These are phyloP conservation scores for Chlamydomonas eustigma DNA, from an alignment of 139 green algal genomes.

Conservation along the genomic window DNA sequence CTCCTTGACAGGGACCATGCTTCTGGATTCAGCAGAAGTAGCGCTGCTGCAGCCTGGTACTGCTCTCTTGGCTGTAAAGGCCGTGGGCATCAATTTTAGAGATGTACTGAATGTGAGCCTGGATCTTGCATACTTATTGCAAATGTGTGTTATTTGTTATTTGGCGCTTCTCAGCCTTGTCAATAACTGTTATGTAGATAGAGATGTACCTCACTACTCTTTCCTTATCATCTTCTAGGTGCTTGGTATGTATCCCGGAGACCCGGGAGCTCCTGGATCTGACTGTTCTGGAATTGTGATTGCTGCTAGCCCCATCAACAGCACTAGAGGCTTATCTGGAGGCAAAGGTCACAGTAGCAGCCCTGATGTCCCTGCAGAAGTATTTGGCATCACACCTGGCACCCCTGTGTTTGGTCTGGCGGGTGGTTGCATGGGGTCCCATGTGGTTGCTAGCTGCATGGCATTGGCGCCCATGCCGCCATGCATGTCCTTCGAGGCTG, in stretches of 20 bases:
- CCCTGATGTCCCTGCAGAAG: slow-evolving; percentile 42
- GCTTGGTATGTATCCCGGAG: slow-evolving; percentile 60
- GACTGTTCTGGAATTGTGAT: slow-evolving; percentile 67
- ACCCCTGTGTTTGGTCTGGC: slow-evolving; percentile 77
- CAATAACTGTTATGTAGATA: too few relatives aligned
- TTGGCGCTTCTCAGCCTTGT: too few relatives aligned
- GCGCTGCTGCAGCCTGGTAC: neutral
- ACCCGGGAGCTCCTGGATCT: slow-evolving; percentile 53
- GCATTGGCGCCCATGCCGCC: slow-evolving; percentile 64
- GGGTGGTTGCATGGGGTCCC: slow-evolving; percentile 60
- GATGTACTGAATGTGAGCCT: slow-evolving; percentile 59
- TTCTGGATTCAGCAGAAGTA: too few relatives aligned
- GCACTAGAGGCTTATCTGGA: neutral
- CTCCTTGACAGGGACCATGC: too few relatives aligned
- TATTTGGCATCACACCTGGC: slow-evolving; percentile 26
- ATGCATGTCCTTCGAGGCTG: slow-evolving; percentile 62
- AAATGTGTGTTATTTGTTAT: too few relatives aligned
- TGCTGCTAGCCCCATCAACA: neutral
- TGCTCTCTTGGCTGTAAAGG: slow-evolving; percentile 46
- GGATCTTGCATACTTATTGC: too few relatives aligned
- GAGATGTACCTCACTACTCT: too few relatives aligned
- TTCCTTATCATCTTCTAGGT: slow-evolving; percentile 1
- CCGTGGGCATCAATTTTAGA: slow-evolving; percentile 69
- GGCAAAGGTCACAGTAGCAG: neutral
- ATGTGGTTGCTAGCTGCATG: slow-evolving; percentile 35